Percentiles rank a stretch among this genome's conserved stretches.
These are phyloP conservation scores for Saccharomyces eubayanus DNA, from an alignment of 805 yeast species.

Conservation along the genomic window DNA sequence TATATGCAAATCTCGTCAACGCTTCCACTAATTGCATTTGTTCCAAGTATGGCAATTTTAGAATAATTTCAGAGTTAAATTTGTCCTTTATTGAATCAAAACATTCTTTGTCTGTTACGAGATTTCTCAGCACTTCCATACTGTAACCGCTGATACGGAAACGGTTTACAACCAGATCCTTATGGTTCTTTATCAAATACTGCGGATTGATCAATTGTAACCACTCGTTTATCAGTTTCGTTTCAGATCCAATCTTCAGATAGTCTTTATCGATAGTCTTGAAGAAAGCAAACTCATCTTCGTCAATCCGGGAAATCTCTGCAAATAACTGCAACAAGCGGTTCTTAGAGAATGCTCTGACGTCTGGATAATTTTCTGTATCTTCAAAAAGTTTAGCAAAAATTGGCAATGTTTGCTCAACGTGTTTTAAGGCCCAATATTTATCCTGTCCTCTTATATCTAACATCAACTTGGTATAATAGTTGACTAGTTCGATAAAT, in stretches of 20 bases:
- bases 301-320: slow-evolving; percentile 19
- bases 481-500: slow-evolving; percentile 20
- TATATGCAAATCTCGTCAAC: slow-evolving; percentile 16
- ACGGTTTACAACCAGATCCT: slow-evolving; percentile 6
- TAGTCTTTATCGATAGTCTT: slow-evolving; percentile 14
- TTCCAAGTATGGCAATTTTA: slow-evolving; percentile 26
- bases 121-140: slow-evolving; percentile 20
- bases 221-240: slow-evolving; percentile 16
- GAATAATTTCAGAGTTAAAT: slow-evolving; percentile 13
- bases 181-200: slow-evolving; percentile 15
- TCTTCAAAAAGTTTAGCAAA: slow-evolving; percentile 18
- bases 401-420: slow-evolving; percentile 7
- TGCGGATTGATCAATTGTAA: slow-evolving; percentile 26
- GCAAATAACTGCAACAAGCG: slow-evolving; percentile 21
- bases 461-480: slow-evolving; percentile 13
- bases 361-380: slow-evolving; percentile 12
- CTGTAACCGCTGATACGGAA: slow-evolving; percentile 15
- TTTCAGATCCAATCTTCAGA: slow-evolving; percentile 12
- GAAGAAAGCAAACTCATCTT: slow-evolving; percentile 8
- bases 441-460: neutral
- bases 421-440: slow-evolving; percentile 12
- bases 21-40: slow-evolving; percentile 26
- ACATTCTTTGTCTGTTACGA: slow-evolving; percentile 12
- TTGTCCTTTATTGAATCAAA: slow-evolving; percentile 16
- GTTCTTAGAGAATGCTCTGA: slow-evolving; percentile 14